Evolutionary conservation across 495 filamentous ascomycete genomes (phyloP).

Genomic region (Thermochaetoides thermophila): DNA sequence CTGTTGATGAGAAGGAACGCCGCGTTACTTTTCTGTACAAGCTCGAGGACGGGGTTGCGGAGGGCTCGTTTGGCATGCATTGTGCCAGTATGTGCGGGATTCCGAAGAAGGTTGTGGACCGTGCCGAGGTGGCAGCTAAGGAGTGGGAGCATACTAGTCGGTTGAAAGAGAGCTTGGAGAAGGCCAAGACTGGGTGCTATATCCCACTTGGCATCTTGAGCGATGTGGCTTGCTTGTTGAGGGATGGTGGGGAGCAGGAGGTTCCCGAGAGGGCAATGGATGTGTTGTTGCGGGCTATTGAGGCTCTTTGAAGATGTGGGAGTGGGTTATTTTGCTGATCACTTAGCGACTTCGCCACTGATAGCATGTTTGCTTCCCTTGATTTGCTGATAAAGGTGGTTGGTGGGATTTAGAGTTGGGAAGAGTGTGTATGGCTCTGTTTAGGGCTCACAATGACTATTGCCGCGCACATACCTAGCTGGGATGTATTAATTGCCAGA

Average conservation of each 20-base stretch:
- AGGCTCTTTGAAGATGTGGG: constrained; percentile 40
- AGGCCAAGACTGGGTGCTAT: constrained; percentile 56
- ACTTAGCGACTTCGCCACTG: too few relatives aligned
- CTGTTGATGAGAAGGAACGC: constrained; percentile 72
- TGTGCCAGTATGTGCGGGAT: constrained; percentile 98
- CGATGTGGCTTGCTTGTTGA: constrained; percentile 74
- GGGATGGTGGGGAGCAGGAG: constrained; percentile 33
- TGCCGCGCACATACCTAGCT: too few relatives aligned
- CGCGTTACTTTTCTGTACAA: constrained; percentile 91
- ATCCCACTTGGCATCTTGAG: constrained; percentile 81
- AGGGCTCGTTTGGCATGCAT: constrained; percentile 98
- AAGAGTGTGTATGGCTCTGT: too few relatives aligned
- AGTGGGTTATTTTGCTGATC: background rate
- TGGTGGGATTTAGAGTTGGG: too few relatives aligned
- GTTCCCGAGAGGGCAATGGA: constrained; percentile 42
- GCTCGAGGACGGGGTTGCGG: constrained; percentile 85
- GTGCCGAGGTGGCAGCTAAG: constrained; percentile 78
- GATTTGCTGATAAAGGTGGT: too few relatives aligned
- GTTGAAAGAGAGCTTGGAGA: constrained; percentile 76
- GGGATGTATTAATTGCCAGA: too few relatives aligned
- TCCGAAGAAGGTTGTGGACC: constrained; percentile 61
- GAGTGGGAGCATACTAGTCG: constrained; percentile 92
- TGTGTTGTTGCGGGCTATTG: constrained; percentile 64
- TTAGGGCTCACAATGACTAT: too few relatives aligned
- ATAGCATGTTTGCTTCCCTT: too few relatives aligned